These are phyloP conservation scores for Acanthamoeba divionensis DNA, from an alignment of 208 protist genomes.

Conservation along the genomic window DNA sequence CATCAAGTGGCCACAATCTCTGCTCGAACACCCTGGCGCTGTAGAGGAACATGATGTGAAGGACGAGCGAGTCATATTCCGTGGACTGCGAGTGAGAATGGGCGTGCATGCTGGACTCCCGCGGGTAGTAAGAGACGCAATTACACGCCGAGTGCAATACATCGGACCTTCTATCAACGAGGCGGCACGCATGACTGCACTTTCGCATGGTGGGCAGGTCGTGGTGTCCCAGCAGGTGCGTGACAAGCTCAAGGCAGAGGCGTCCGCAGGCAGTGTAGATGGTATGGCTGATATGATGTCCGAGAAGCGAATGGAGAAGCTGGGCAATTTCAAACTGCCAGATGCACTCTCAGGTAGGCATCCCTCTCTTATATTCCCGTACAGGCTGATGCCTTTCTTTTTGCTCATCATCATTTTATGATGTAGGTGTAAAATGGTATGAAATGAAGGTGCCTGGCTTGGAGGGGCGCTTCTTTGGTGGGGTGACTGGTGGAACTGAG, in stretches of 20 bases:
- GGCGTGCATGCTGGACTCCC: neutral
- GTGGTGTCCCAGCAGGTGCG: neutral
- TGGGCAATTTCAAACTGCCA: neutral
- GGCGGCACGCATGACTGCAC: neutral
- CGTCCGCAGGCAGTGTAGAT: neutral
- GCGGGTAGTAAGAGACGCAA: neutral
- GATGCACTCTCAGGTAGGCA: too few species aligned
- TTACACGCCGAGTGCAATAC: neutral
- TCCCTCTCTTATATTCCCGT: too few species aligned
- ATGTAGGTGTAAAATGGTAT: neutral
- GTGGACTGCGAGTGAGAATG: constrained; percentile 10
- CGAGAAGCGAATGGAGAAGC: neutral
- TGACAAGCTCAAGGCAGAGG: neutral
- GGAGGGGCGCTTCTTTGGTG: neutral
- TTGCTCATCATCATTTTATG: too few species aligned
- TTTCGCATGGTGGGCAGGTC: constrained; percentile 34
- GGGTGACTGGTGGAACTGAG: neutral
- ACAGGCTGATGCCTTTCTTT: too few species aligned
- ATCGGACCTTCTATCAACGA: neutral
- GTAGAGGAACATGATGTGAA: neutral
- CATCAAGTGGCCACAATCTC: neutral
- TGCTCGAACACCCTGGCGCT: neutral
- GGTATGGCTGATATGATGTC: neutral
- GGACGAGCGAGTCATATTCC: neutral
- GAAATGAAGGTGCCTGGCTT: neutral